Evolutionary conservation across 768 basidiomycete species (phyloP).

Genomic region (Lentinula raphanica): DNA sequence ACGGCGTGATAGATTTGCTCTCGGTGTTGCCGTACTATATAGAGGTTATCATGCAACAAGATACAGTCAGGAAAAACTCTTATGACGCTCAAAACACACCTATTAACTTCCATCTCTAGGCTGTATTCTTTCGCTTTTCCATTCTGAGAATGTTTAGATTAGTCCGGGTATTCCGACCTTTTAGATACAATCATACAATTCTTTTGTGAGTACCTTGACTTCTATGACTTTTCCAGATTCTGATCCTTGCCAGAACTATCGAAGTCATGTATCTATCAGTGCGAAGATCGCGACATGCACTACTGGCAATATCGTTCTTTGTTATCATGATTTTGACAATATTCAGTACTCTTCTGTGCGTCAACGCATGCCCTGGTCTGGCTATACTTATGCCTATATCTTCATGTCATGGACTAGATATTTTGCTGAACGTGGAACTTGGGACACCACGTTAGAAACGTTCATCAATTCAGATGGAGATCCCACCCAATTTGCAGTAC

Average conservation of each 20-base stretch:
- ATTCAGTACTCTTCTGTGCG: constrained; percentile 80
- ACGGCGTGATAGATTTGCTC: constrained; percentile 79
- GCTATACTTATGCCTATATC: too few species aligned
- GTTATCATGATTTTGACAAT: constrained; percentile 82
- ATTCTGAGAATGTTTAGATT: constrained; percentile 88
- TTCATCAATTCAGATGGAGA: constrained; percentile 87
- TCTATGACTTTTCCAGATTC: not conserved
- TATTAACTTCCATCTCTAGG: constrained; percentile 33
- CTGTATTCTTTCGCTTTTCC: constrained; percentile 84
- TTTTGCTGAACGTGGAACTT: constrained; percentile 86
- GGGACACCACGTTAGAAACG: constrained; percentile 74
- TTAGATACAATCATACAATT: constrained; percentile 78
- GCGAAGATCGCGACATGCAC: constrained; percentile 78
- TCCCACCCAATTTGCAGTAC: constrained; percentile 70
- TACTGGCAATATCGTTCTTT: constrained; percentile 85
- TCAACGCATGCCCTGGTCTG: constrained; percentile 3
- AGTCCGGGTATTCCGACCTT: constrained; percentile 83
- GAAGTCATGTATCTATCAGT: constrained; percentile 93
- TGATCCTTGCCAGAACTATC: constrained; percentile 62
- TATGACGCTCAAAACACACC: not conserved
- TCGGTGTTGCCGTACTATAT: constrained; percentile 88
- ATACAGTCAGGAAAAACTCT: constrained; percentile 56
- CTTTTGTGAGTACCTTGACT: constrained; percentile 52
- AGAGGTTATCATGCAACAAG: constrained; percentile 76
- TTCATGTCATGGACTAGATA: constrained; percentile 41